Evolutionary conservation across 441 rosid species (phyloP).

Genomic region (Populus tomentosa): DNA sequence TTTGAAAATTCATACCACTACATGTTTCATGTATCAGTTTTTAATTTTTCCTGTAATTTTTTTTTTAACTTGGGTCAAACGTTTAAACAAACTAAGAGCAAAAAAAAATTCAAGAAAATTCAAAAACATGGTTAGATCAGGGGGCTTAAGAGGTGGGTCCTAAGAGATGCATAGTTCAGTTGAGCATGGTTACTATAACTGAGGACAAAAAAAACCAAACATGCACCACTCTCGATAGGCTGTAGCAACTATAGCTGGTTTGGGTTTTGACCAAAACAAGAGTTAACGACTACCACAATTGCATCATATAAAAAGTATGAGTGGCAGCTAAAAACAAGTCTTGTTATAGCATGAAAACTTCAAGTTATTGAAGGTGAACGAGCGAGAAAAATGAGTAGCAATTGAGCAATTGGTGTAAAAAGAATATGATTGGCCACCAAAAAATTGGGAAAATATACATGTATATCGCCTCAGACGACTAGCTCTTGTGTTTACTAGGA

Average conservation of each 20-base stretch:
- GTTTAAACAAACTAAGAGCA: too few species aligned
- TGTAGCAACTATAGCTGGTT: neutral
- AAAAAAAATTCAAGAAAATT: too few species aligned
- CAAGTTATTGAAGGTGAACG: neutral
- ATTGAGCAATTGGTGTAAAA: constrained; percentile 2
- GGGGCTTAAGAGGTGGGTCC: neutral
- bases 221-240: neutral
- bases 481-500: constrained; percentile 5
- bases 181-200: neutral
- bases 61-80: too few species aligned
- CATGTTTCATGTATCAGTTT: too few species aligned
- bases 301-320: neutral
- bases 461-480: constrained; percentile 18
- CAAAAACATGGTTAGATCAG: too few species aligned
- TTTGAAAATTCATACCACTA: too few species aligned
- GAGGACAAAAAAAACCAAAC: neutral
- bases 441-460: constrained; percentile 18
- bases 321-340: neutral
- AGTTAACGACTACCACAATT: neutral
- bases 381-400: constrained; percentile 8
- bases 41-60: too few species aligned
- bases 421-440: neutral
- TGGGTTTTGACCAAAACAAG: neutral
- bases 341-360: neutral
- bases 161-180: neutral